Evolutionary conservation across 2,329 filamentous ascomycete genomes (phyloP).

Genomic region (Colletotrichum chlorophyti): DNA sequence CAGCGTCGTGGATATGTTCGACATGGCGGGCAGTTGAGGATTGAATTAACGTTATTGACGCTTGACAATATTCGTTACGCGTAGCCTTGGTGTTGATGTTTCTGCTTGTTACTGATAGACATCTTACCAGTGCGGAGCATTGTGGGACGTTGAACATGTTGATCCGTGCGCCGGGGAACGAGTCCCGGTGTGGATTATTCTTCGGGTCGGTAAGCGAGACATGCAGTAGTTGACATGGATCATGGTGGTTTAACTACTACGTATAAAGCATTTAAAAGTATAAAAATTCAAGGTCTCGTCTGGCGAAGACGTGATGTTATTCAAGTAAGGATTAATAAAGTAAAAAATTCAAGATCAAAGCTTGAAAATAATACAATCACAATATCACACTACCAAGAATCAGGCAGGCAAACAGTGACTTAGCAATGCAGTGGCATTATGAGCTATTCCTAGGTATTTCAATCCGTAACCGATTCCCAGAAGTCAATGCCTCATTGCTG

Average conservation of each 20-base stretch:
- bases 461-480: neutral
- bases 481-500: slow-evolving; percentile 23
- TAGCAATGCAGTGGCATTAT: slow-evolving; percentile 28
- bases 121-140: no score
- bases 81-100: no score
- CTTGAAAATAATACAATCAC: no score
- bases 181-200: neutral
- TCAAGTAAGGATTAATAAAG: neutral
- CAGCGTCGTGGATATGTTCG: slow-evolving; percentile 36
- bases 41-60: neutral
- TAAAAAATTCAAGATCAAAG: neutral
- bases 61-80: neutral
- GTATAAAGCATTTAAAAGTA: no score
- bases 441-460: slow-evolving; percentile 17
- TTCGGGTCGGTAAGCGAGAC: neutral
- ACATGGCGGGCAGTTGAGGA: slow-evolving; percentile 28
- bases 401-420: no score
- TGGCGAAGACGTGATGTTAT: no score
- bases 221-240: no score
- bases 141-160: neutral
- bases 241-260: no score
- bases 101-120: no score
- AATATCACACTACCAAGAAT: no score
- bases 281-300: no score
- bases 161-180: slow-evolving; percentile 5